Evolutionary conservation across 2,329 filamentous ascomycete species (phyloP), one percentile per base, ranked within the genome.

Genomic region (Blastomyces silverae): DNA sequence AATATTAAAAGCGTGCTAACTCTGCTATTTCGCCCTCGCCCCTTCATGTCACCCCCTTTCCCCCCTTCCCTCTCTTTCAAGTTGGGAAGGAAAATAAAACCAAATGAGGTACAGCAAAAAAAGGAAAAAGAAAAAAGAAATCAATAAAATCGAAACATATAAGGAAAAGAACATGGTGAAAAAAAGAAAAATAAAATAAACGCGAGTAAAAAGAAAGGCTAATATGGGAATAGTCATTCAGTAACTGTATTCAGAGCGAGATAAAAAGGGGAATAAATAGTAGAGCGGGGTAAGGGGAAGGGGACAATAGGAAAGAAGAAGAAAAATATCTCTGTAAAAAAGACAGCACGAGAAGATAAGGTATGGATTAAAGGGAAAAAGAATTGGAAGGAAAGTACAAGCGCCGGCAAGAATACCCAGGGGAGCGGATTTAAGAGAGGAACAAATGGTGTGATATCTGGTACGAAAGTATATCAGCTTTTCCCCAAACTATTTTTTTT

Each of bases 211-310:
- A 34, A 60, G 39, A 48, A 50, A 48, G 48, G 58, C 42, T 61
- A 61, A 61, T 48, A 48, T 61, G 58, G 58, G 58, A 61, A 61
- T 61, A 61, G 58, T 61, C 58, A 61, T 61, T 61, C 58, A 61
- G 58, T 61, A 48, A 50, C 25, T 61, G 58, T 61, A 50, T 48
- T 61, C 25, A 61, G 58, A 61, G 17, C 39, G 28, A 48, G 58
- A 61, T 25, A 61, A 61, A 46, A 46, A 44, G 39, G 58, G 58
- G 42, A 61, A 50, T 50, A 61, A 48, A 61, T 50, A 61, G 58
- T 48, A 48, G 58, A 37, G 11, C 8, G 13, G 58, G 44, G 28
- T 25, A 34, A n/a, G 22, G 28, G 42, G 3, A 25, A 22, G 39
- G 22, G 37, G 7, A n/a, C 6, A 39, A 28, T 17, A 25, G 25